Evolutionary conservation across 148 eudicot genomes (phyloP), one percentile per base, ranked within the genome.

Genomic region (Chenopodium formosanum): DNA sequence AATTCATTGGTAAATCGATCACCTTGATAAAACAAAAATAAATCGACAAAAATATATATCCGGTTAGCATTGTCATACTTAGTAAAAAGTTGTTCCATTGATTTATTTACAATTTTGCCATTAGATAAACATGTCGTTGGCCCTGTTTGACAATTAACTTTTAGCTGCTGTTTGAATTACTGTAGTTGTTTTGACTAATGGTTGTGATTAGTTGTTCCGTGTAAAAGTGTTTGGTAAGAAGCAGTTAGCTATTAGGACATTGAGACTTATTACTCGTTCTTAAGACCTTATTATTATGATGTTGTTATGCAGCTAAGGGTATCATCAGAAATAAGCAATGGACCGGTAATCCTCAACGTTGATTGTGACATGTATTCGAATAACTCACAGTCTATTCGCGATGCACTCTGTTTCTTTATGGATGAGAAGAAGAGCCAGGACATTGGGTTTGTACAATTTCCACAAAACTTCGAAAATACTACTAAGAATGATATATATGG

Each of bases 321-420:
- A 79, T 94, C 98, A 53, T 88, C 95, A 27, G 82, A 84, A 82
- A 89, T 94, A 50, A 94, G 97, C 91, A 91, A 91, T 67, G 97
- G 86, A 4, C 78, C 84, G 2, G 80, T 94, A 80, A 88, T 94
- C 81, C 89, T 94, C 3, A 94, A 89, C 65, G 92, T 94, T 13
- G 98, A 94, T 69, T 94, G 98, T 66, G 98, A 94, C 69, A 92
- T 92, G 95, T 92, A 91, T 85, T 92, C 97, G 0, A 94, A 91
- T 76, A 86, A 87, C 66, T 88, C 95, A 31, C 75, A 79, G 7
- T 80, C 95, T 14, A 79, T 94, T 29, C 84, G 89, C 1, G 92
- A 92, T 46, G 98, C 92, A 4, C 89, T 94, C 9, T 94, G 98
- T 86, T 94, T 91, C 84, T 89, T 94, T 84, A 84, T 94, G 97